A percentile compares a stretch with the other conserved stretches of the same genome.
These are phyloP conservation scores for Hymenoscyphus fructigenus DNA, from an alignment of 2,329 filamentous ascomycete genomes.

Conservation along the genomic window DNA sequence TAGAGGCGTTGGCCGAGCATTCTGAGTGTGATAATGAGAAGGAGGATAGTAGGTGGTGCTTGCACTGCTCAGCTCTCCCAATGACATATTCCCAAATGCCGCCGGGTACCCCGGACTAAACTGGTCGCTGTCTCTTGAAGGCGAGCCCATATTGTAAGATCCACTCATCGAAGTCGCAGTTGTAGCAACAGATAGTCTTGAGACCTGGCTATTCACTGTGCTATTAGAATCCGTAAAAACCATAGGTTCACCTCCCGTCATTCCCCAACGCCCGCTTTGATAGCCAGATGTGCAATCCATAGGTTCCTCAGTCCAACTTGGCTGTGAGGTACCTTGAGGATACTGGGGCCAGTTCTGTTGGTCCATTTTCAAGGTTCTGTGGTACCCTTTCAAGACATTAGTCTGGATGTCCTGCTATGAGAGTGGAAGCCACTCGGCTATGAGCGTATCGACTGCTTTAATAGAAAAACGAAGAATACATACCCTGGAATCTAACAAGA, in stretches of 20 bases:
- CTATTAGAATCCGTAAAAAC: neutral
- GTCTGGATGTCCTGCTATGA: slow-evolving; percentile 1
- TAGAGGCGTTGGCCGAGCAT: slow-evolving; percentile 1
- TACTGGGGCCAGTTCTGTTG: slow-evolving; percentile 1
- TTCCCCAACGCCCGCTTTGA: neutral
- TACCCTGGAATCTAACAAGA: neutral
- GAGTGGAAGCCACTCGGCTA: slow-evolving; percentile 5
- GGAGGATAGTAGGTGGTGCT: neutral
- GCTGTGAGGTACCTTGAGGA: slow-evolving; percentile 1
- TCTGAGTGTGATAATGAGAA: neutral
- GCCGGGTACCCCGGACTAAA: neutral
- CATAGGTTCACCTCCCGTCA: slow-evolving; percentile 7
- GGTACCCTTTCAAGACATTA: slow-evolving; percentile 15
- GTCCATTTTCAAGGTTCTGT: slow-evolving; percentile 19
- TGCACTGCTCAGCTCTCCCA: neutral
- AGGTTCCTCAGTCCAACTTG: neutral
- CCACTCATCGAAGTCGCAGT: neutral
- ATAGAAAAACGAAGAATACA: neutral
- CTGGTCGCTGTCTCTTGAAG: neutral
- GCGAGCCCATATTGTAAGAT: neutral
- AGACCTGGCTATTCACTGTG: neutral
- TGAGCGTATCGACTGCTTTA: neutral
- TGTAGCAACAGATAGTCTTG: slow-evolving; percentile 1
- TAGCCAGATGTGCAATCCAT: neutral
- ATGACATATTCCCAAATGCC: neutral